Base-by-base conservation (phyloP, 2,329 filamentous ascomycete species). In the Neopestalotiopsis rosae region DNA sequence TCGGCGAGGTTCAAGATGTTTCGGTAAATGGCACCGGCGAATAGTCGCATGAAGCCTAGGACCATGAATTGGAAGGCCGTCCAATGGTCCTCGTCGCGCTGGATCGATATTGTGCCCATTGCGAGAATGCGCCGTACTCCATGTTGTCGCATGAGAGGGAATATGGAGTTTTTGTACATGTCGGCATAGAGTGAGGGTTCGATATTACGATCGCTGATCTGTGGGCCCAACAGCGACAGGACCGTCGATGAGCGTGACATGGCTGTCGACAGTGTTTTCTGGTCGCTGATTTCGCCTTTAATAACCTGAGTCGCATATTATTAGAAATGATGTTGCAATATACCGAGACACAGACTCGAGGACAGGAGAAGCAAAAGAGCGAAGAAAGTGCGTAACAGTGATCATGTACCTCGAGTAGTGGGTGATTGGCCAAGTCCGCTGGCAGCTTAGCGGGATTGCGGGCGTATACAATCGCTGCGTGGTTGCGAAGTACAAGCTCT, bases 31-130 rank as follows among this genome's bases (percentile, higher is more conserved):
- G 32, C 59, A 0, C 65, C 49, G 5, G 65, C 67, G 14, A 71
- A 7, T 5, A 73, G 13, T 1, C 71, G 59, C 14, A 78, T 68
- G 1, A 76, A 12, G 0, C 66, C 6, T 0, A 69, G 61, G 10
- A 73, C 71, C 1, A 69, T 65, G n/a, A 72, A 56, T 56, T 61
- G 74, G 56, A 71, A 75, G 1, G 34, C 13, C 7, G 59, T 38
- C 59, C 59, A 61, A 9, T 63, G 20, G 58, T 81, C 79, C n/a
- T 76, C 70, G 0, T 71, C 67, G 0, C 69, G 67, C n/a, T 72
- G 67, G 32, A 75, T 70, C 7, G 79, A 79, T 9, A 78, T 57
- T 4, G 79, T 81, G 9, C 75, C 71, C 77, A 80, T 80, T 5
- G 75, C 78, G 17, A 80, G 70, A 49, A 81, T 78, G 10, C 80